Base-by-base conservation (phyloP, 1,139 yeast species). In the Yamadazyma kanchanaburiensis region DNA sequence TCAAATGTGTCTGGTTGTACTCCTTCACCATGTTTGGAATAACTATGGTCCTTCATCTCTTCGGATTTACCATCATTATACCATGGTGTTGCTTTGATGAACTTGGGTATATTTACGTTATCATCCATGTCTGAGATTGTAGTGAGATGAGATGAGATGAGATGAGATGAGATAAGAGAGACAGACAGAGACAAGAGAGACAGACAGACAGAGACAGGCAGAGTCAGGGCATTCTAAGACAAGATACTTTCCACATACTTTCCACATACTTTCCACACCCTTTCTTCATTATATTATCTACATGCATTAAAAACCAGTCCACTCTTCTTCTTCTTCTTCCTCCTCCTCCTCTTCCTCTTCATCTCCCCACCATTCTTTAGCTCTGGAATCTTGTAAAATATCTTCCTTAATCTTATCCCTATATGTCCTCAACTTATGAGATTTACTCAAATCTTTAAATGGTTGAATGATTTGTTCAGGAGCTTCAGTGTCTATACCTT, bases 371-470 rank as follows among this genome's bases (percentile, higher is more conserved):
- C 95, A 86, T 23, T 64, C 64, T 21, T 55, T 55, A 35, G 87
- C 65, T 48, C 94, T 70, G 21, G 62, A 58, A 51, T 88, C 95
- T 1, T 63, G 63, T 32, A 85, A 60, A 1, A 89, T 70, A 26
- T 85, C 94, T 26, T 73, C 77, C 42, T 63, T 67, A 38, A 83
- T 79, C 46, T 77, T 80, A 34, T 70, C 65, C 51, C 87, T 75
- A 38, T 88, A 61, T 2, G 85, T 74, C 58, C 82, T 85, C 48
- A 76, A 67, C 21, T 65, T 59, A 9, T 80, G 70, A 14, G 63
- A 57, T 22, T 64, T 61, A 25, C 67, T 62, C 34, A 89, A 62
- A 4, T 56, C 63, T 25, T 61, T 60, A 45, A 87, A 80, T 4
- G 94, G 87, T 16, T 59, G 55, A 15, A 87, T 53, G 28, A 87